phyloP scores from a whole-genome alignment of 2,329 filamentous ascomycete genomes.

The Colletotrichum ledebouriae region DNA sequence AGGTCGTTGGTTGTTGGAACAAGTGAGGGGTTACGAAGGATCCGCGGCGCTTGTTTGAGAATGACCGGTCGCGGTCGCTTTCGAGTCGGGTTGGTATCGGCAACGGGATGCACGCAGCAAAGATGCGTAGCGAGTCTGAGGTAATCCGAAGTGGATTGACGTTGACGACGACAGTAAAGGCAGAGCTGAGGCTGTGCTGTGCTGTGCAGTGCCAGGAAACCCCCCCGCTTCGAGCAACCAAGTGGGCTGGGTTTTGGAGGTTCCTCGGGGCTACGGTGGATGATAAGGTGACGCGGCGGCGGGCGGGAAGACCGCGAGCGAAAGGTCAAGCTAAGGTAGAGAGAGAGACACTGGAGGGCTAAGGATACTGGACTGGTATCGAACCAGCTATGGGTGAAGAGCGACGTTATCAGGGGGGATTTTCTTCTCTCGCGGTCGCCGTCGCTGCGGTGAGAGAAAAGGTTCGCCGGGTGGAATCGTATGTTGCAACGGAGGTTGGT shows the following conservation, averaged over 20 bases:
- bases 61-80: slow-evolving; percentile 26
- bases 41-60: slow-evolving; percentile 22
- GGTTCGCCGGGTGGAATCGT: slow-evolving; percentile 22
- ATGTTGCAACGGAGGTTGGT: slow-evolving; percentile 27
- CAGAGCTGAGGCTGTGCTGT: slow-evolving; percentile 45
- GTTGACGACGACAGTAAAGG: slow-evolving; percentile 43
- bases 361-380: slow-evolving; percentile 26
- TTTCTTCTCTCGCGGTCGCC: slow-evolving; percentile 5
- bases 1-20: slow-evolving; percentile 30
- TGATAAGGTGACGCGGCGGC: slow-evolving; percentile 44
- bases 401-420: neutral
- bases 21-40: slow-evolving; percentile 35
- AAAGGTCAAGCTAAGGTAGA: slow-evolving; percentile 11
- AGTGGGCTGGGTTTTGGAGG: slow-evolving; percentile 43
- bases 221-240: slow-evolving; percentile 43
- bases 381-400: slow-evolving; percentile 29
- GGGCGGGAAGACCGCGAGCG: slow-evolving; percentile 37
- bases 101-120: slow-evolving; percentile 25
- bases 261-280: slow-evolving; percentile 29
- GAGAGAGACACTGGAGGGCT: slow-evolving; percentile 7
- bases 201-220: slow-evolving; percentile 39
- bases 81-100: slow-evolving; percentile 16
- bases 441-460: slow-evolving; percentile 11
- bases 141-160: slow-evolving; percentile 31
- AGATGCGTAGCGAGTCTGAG: slow-evolving; percentile 25